Evolutionary conservation across 1,284 basidiomycete species (phyloP).

Genomic region (Leccinum griseonigrum): DNA sequence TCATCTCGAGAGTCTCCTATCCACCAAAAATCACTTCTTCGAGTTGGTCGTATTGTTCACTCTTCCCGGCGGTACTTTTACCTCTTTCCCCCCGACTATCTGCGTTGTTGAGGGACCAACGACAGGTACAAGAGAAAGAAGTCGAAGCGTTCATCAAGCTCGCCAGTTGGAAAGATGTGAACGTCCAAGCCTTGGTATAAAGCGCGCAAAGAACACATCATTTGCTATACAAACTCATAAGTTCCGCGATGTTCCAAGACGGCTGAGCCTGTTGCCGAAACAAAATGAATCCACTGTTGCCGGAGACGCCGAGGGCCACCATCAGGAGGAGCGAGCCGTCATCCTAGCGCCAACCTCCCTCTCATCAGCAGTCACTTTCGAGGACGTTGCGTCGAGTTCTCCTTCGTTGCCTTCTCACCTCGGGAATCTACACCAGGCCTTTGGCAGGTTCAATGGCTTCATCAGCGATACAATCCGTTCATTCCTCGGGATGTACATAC

Average conservation of each 20-base stretch:
- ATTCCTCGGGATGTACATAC: conserved; percentile 40
- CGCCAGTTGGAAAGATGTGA: conserved; percentile 98
- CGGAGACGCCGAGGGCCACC: conserved; percentile 34
- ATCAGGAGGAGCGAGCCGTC: conserved; percentile 13
- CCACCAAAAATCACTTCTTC: conserved; percentile 38
- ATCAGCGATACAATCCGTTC: conserved; percentile 42
- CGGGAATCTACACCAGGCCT: conserved; percentile 41
- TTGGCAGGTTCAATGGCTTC: conserved; percentile 46
- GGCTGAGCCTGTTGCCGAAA: conserved; percentile 50
- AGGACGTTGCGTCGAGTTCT: conserved; percentile 7
- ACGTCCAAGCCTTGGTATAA: conserved; percentile 90
- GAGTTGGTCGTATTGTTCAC: conserved; percentile 61
- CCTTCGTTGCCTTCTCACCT: conserved; percentile 21
- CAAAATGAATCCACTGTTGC: conserved; percentile 41
- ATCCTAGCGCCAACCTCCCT: conserved; percentile 9
- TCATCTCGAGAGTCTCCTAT: conserved; percentile 20
- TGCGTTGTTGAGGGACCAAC: conserved; percentile 56
- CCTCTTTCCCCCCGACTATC: conserved; percentile 55
- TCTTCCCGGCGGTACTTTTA: conserved; percentile 68
- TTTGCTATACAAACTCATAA: conserved; percentile 92
- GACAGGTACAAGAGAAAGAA: conserved; percentile 73
- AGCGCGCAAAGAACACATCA: conserved; percentile 92
- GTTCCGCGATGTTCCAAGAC: conserved; percentile 86
- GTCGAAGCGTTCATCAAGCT: conserved; percentile 88
- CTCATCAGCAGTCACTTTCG: not conserved